Evolutionary conservation across 2,329 filamentous ascomycete species (phyloP), one percentile per base, ranked within the genome.

Genomic region (Balansia obtecta): DNA sequence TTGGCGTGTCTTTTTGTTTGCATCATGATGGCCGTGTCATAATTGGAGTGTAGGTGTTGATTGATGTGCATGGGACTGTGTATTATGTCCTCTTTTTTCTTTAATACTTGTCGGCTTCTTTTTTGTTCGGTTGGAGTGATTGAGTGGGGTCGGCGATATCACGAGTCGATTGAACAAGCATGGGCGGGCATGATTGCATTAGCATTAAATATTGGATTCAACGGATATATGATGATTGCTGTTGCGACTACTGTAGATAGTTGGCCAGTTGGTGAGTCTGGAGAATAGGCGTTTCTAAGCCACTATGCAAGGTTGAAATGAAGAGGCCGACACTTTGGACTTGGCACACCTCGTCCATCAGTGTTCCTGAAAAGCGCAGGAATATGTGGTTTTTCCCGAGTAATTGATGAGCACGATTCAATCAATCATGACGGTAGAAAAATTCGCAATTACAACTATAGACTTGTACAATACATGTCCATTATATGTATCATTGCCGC

Each of bases 361-460:
- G 13, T 71, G 2, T 54, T 65, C 15, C 32, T 72, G 2, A 53
- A 65, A 55, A 63, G 12, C 71, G 74, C 52, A 64, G 16, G 69
- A 74, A 48, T 71, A 73, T 52, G 58, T 61, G 9, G 57, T 58
- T 1, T 73, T 74, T 50, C 60, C 65, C 15, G 56, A 55, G 1
- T 68, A 69, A 0, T 49, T 27, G 27, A 27, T 6, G 27, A 27
- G 27, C 27, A 27, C 27, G 27, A 27, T 27, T 27, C 1, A 27
- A 27, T 27, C 27, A 2, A 27, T 27, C 20, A 2, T 22, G 4
- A 22, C 20, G 20, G 6, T 27, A 6, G 6, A n/a, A n/a, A n/a
- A n/a, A n/a, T n/a, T n/a, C n/a, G n/a, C n/a, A n/a, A n/a, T n/a
- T n/a, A n/a, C n/a, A n/a, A n/a, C 20, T 22, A 22, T 22, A 22